Evolutionary conservation across 345 rosid species (phyloP).

Genomic region (Brassica juncea): DNA sequence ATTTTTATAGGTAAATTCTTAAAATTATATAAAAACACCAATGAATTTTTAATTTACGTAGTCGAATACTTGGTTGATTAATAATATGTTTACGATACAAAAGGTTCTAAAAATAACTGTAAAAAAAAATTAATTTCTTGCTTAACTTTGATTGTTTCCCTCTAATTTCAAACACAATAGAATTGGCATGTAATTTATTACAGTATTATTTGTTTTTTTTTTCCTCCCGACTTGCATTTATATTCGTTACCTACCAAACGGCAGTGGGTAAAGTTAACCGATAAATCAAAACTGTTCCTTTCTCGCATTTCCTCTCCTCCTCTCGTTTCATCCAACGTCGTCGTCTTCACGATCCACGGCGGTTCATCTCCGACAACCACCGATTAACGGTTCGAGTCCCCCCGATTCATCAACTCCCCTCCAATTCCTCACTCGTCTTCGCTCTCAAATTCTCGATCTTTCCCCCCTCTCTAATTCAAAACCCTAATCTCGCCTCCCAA

Average conservation of each 20-base stretch:
- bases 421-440: neutral
- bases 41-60: too few relatives aligned
- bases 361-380: slow-evolving; percentile 21
- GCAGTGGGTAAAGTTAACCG: neutral
- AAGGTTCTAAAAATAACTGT: neutral
- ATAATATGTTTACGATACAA: neutral
- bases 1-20: neutral
- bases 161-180: neutral
- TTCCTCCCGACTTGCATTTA: neutral
- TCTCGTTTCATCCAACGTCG: slow-evolving; percentile 25
- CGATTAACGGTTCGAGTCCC: neutral
- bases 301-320: slow-evolving; percentile 20
- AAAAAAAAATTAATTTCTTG: neutral
- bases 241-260: neutral
- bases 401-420: neutral
- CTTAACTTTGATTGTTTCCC: neutral
- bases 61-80: neutral
- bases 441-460: neutral
- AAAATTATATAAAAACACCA: neutral
- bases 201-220: too few relatives aligned
- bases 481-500: slow-evolving; percentile 12
- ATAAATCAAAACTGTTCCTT: neutral
- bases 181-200: neutral
- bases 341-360: slow-evolving; percentile 39
- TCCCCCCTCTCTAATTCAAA: neutral